Conservation (phyloP, 192 early-diverging fungal species). For the Fimicolochytrium jonesii region DNA sequence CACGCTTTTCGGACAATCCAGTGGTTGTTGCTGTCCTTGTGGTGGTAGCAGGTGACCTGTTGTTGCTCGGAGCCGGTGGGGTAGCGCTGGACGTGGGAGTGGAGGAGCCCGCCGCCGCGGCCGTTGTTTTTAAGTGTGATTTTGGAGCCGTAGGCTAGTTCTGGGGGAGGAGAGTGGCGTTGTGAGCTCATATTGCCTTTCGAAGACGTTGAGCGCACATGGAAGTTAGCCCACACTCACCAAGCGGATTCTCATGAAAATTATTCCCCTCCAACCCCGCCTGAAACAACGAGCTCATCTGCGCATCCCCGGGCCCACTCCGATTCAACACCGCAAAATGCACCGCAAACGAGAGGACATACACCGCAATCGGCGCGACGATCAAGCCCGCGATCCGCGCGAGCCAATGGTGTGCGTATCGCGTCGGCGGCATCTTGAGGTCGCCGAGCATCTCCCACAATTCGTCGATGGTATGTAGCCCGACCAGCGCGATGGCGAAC, state of each 20-base stretch:
- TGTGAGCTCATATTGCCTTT: no score
- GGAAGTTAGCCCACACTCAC: no score
- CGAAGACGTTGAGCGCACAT: no score
- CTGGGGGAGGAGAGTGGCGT: no score
- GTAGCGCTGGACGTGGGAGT: constrained; percentile 85
- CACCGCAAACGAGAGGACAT: constrained; percentile 73
- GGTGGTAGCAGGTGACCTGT: constrained; percentile 90
- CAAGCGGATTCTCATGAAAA: constrained; percentile 72
- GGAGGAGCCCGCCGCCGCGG: constrained; percentile 82
- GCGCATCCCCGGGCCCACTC: constrained; percentile 79
- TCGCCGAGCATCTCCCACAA: constrained; percentile 85
- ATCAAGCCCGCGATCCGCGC: constrained; percentile 77
- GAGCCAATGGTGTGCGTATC: constrained; percentile 81
- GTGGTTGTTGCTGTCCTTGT: constrained; percentile 91
- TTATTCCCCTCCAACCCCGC: constrained; percentile 75
- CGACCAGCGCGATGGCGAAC: constrained; percentile 84
- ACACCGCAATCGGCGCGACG: constrained; percentile 72
- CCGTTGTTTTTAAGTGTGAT: constrained; percentile 80
- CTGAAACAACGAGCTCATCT: constrained; percentile 95
- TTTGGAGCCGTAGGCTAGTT: constrained; percentile 85
- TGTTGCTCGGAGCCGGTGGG: constrained; percentile 89
- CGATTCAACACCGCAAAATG: constrained; percentile 84
- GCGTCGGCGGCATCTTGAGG: constrained; percentile 44
- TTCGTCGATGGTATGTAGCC: constrained; percentile 84
- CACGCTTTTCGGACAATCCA: constrained; percentile 72